Conservation (phyloP, 108 stramenopile species). For the Skeletonema marinoi region DNA sequence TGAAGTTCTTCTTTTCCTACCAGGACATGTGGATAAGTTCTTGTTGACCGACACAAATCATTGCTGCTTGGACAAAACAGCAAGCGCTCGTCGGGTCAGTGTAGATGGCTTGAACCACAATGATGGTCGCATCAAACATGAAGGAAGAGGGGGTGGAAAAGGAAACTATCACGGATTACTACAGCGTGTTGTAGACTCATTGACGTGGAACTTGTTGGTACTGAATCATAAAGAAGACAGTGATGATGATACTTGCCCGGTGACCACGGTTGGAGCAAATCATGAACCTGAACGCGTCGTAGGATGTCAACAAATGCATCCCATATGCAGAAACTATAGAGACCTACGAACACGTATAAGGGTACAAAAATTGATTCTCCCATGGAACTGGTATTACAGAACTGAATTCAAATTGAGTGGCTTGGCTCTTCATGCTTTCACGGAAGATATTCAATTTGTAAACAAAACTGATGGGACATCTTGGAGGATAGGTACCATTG, state of each 20-base stretch:
- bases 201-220: neutral
- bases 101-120: neutral
- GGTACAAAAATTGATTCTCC: constrained; percentile 7
- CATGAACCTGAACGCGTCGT: neutral
- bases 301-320: constrained; percentile 13
- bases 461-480: neutral
- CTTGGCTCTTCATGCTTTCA: constrained; percentile 16
- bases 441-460: neutral
- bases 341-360: constrained; percentile 13
- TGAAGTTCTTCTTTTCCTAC: constrained; percentile 6
- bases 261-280: neutral
- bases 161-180: neutral
- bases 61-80: neutral
- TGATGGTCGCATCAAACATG: neutral
- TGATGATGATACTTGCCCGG: neutral
- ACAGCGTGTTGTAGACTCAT: neutral
- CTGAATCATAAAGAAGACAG: neutral
- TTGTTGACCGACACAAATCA: constrained; percentile 14
- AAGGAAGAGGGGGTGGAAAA: neutral
- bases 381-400: constrained; percentile 43
- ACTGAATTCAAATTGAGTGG: constrained; percentile 2
- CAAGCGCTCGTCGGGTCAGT: neutral
- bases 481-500: neutral
- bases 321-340: constrained; percentile 32
- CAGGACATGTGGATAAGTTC: constrained; percentile 5